Conservation (phyloP, 805 yeast species). For the Schwanniomyces sp. region DNA sequence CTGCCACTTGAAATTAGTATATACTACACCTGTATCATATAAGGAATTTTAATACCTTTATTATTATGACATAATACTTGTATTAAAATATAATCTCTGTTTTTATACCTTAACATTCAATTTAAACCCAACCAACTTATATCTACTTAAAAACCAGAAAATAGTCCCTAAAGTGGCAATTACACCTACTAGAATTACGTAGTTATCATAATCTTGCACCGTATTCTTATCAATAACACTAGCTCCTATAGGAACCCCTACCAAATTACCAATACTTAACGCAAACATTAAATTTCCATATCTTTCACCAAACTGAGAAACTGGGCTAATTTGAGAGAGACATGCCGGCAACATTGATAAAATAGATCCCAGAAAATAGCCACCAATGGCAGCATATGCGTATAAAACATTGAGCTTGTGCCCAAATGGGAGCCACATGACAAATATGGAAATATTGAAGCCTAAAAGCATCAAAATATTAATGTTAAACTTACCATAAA, state of each 20-base stretch:
- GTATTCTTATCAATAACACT: constrained; percentile 28
- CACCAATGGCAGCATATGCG: constrained; percentile 34
- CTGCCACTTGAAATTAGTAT: not conserved
- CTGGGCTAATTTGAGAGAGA: constrained; percentile 59
- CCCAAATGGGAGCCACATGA: constrained; percentile 37
- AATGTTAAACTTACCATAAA: constrained; percentile 29
- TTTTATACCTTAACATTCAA: constrained; percentile 19
- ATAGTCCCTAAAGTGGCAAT: constrained; percentile 26
- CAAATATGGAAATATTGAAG: constrained; percentile 23
- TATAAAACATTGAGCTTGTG: constrained; percentile 20
- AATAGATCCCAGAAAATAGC: constrained; percentile 34
- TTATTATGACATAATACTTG: not conserved
- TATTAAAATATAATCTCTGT: not conserved
- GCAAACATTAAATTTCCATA: constrained; percentile 33
- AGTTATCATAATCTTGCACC: constrained; percentile 24
- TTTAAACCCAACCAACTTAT: constrained; percentile 18
- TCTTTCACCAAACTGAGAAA: constrained; percentile 34
- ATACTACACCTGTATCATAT: not conserved
- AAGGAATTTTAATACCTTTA: not conserved
- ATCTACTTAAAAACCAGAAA: constrained; percentile 25
- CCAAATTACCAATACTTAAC: constrained; percentile 29
- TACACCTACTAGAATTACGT: constrained; percentile 30
- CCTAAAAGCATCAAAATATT: constrained; percentile 30
- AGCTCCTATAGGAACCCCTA: constrained; percentile 36
- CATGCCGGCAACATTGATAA: constrained; percentile 46